These are phyloP conservation scores for Lasiosphaeriaceae sp. DNA, from an alignment of 495 filamentous ascomycete genomes.

Conservation along the genomic window DNA sequence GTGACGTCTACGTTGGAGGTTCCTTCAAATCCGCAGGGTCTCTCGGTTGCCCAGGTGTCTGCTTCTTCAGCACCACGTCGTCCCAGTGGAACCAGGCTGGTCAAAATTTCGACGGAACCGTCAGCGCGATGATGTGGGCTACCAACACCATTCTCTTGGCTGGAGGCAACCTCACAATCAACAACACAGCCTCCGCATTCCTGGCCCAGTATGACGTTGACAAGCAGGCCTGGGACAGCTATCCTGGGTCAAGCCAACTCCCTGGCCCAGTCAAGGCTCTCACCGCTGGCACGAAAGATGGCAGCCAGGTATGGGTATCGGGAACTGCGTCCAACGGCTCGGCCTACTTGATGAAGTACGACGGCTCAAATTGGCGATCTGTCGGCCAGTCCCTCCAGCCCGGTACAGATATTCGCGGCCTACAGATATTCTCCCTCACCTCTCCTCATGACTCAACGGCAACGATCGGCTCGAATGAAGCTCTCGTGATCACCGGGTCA, in stretches of 20 bases:
- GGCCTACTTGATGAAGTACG: slow-evolving; percentile 74
- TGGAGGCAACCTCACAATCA: slow-evolving; percentile 69
- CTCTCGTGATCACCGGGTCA: slow-evolving; percentile 77
- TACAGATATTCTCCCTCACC: slow-evolving; percentile 74
- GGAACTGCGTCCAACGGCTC: slow-evolving; percentile 64
- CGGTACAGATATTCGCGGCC: slow-evolving; percentile 65
- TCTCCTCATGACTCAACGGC: slow-evolving; percentile 58
- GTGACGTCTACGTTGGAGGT: slow-evolving; percentile 81
- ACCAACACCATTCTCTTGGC: slow-evolving; percentile 64
- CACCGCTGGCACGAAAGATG: slow-evolving; percentile 62
- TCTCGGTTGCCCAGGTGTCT: slow-evolving; percentile 75
- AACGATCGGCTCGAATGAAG: slow-evolving; percentile 57
- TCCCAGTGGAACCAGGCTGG: slow-evolving; percentile 78
- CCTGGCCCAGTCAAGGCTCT: slow-evolving; percentile 78
- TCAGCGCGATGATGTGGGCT: slow-evolving; percentile 71
- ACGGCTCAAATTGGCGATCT: slow-evolving; percentile 50
- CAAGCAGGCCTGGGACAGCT: slow-evolving; percentile 58
- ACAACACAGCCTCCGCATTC: slow-evolving; percentile 54
- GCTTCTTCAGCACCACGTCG: slow-evolving; percentile 62
- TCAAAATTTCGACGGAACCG: slow-evolving; percentile 60
- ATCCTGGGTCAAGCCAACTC: slow-evolving; percentile 60
- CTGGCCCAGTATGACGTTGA: slow-evolving; percentile 72
- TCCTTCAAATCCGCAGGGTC: slow-evolving; percentile 78
- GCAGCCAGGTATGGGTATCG: slow-evolving; percentile 72
- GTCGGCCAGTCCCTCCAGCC: slow-evolving; percentile 55